These are phyloP conservation scores for Coffea eugenioides DNA, from an alignment of 257 asterid species.

Conservation along the genomic window DNA sequence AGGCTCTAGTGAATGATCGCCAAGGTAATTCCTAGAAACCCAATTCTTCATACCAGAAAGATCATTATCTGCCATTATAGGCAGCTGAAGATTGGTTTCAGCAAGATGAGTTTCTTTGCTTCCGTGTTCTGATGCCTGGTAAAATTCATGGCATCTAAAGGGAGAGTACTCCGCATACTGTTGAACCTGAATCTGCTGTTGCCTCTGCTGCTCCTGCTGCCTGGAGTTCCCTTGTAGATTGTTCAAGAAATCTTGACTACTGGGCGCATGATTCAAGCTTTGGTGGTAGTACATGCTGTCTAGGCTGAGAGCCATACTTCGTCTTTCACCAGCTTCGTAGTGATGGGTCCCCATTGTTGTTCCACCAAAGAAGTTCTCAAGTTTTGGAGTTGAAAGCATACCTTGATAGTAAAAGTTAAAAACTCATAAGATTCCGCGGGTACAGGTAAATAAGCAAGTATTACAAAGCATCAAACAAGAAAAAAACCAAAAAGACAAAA, in stretches of 20 bases:
- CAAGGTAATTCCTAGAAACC: constrained; percentile 49
- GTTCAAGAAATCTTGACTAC: constrained; percentile 45
- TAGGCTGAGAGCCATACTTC: constrained; percentile 63
- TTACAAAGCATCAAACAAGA: constrained; percentile 5
- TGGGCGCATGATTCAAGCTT: constrained; percentile 32
- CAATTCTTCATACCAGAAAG: constrained; percentile 49
- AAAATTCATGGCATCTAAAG: constrained; percentile 40
- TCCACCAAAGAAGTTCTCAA: constrained; percentile 84
- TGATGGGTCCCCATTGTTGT: constrained; percentile 65
- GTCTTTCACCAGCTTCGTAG: constrained; percentile 51
- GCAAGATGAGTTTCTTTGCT: constrained; percentile 30
- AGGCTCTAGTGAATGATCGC: constrained; percentile 34
- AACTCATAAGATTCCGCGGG: constrained; percentile 10
- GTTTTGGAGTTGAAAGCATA: constrained; percentile 64
- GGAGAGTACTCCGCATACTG: constrained; percentile 46
- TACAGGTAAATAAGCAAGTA: neutral
- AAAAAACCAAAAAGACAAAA: neutral
- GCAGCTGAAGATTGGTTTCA: constrained; percentile 31
- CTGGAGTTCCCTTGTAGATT: constrained; percentile 38
- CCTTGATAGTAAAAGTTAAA: constrained; percentile 33
- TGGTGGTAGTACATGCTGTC: constrained; percentile 74
- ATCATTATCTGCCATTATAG: constrained; percentile 42
- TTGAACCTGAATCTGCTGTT: constrained; percentile 34
- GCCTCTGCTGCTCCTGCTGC: constrained; percentile 27
- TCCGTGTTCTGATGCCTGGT: constrained; percentile 34